phyloP scores from a whole-genome alignment of 768 basidiomycete species.

The Auriculariales sp. region DNA sequence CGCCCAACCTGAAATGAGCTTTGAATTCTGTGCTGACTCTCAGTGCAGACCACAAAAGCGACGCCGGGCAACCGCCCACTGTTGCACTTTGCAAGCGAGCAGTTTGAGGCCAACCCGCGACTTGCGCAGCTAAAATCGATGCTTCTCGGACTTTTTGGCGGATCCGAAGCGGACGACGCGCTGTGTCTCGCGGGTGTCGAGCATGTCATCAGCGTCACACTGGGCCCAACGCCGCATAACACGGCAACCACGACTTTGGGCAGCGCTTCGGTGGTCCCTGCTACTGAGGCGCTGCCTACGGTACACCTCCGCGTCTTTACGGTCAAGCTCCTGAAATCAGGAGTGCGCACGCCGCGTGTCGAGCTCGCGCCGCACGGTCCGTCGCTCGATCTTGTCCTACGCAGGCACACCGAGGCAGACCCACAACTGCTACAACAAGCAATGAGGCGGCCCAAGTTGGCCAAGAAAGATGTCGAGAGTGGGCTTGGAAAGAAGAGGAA shows the following conservation, averaged over 20 bases:
- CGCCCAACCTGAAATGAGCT: constrained; percentile 4
- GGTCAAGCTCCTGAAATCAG: constrained; percentile 55
- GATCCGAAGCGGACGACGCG: constrained; percentile 64
- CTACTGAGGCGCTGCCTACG: constrained; percentile 40
- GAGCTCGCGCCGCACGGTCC: constrained; percentile 86
- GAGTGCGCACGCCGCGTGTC: constrained; percentile 65
- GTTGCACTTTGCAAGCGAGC: constrained; percentile 89
- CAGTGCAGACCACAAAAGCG: constrained; percentile 63
- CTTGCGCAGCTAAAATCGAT: constrained; percentile 86
- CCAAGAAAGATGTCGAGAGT: constrained; percentile 74
- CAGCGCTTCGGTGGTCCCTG: constrained; percentile 4
- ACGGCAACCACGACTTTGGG: constrained; percentile 29
- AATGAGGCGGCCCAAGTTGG: constrained; percentile 71
- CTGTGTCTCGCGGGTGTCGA: constrained; percentile 76
- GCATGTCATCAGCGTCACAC: constrained; percentile 72
- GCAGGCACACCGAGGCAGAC: constrained; percentile 63
- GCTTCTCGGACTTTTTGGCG: constrained; percentile 80
- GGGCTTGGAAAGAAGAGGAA: constrained; percentile 86
- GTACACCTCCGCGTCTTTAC: constrained; percentile 86
- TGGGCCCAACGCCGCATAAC: constrained; percentile 46
- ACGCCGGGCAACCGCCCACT: constrained; percentile 82
- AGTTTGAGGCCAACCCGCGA: constrained; percentile 90
- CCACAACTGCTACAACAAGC: constrained; percentile 69
- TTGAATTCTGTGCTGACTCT: not conserved
- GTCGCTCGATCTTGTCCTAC: constrained; percentile 64